phyloP scores from a whole-genome alignment of 306 rosid genomes.

The Prunus persica region Prunus_persica_NCBIv2 NC_034009.1:26293001-26293500 shows the following conservation, averaged over 20 bases:
- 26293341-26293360: constrained; percentile 78
- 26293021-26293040: constrained; percentile 25
- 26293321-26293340: constrained; percentile 97
- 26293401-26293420: constrained; percentile 91
- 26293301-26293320: constrained; percentile 77
- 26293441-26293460: constrained; percentile 83
- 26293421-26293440: constrained; percentile 70
- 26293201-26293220: background rate
- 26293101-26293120: constrained; percentile 90
- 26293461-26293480: constrained; percentile 9
- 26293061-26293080: constrained; percentile 78
- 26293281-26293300: constrained; percentile 84
- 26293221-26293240: background rate
- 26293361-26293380: constrained; percentile 93
- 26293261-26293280: background rate
- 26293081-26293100: constrained; percentile 77
- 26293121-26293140: constrained; percentile 86
- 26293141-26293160: constrained; percentile 39
- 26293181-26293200: no score
- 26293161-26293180: constrained; percentile 5
- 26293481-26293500: background rate
- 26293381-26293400: constrained; percentile 96
- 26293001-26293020: background rate
- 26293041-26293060: constrained; percentile 90
- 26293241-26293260: background rate